These are phyloP conservation scores for Ambrosia hybrid DNA, from an alignment of 140 eudicot genomes.

Conservation along the genomic window DNA sequence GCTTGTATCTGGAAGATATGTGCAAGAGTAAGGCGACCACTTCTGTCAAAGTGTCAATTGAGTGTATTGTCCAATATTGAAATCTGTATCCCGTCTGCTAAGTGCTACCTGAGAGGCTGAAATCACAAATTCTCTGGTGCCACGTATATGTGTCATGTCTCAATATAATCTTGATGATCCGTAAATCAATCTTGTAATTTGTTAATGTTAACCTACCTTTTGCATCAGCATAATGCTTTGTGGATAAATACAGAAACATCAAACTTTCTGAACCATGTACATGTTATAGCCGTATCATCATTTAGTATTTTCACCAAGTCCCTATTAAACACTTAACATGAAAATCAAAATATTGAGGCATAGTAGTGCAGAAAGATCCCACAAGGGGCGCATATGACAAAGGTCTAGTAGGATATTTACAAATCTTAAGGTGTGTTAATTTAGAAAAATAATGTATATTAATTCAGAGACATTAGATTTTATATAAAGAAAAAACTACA, in stretches of 20 bases:
- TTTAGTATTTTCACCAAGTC: not conserved
- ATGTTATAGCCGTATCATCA: not conserved
- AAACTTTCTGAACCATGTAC: slow-evolving; percentile 2
- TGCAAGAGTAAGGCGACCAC: too few species aligned
- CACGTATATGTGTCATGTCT: not conserved
- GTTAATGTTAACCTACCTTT: slow-evolving; percentile 3
- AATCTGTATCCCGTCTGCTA: too few species aligned
- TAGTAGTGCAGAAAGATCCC: not conserved
- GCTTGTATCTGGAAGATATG: too few species aligned
- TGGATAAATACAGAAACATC: not conserved
- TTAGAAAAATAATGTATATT: not conserved
- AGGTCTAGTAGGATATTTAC: slow-evolving; percentile 7
- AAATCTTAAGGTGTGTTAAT: slow-evolving; percentile 1
- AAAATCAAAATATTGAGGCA: not conserved
- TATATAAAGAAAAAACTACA: not conserved
- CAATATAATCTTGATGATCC: slow-evolving; percentile 1
- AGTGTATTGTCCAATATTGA: too few species aligned
- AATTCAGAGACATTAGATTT: not conserved
- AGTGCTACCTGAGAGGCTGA: not conserved
- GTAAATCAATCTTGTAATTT: not conserved
- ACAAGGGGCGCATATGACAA: slow-evolving; percentile 6
- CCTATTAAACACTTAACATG: not conserved
- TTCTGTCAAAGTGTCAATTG: too few species aligned
- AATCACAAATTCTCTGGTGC: not conserved
- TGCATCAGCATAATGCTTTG: slow-evolving; percentile 1